These are phyloP conservation scores for Glomus cerebriforme DNA, from an alignment of 192 early-diverging fungal genomes.

Conservation along the genomic window DNA sequence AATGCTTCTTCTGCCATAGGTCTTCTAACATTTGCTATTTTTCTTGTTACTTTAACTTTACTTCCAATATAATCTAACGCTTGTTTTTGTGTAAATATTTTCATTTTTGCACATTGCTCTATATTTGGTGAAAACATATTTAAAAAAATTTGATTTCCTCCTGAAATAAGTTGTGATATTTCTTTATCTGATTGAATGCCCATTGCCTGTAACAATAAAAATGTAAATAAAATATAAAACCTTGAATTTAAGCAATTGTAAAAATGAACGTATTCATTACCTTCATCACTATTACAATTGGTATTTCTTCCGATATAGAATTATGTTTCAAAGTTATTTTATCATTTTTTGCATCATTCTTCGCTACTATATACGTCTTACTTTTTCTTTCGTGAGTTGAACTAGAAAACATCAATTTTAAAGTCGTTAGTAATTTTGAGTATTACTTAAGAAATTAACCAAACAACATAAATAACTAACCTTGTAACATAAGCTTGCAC, in stretches of 20 bases:
- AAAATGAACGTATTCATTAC: slow-evolving; percentile 31
- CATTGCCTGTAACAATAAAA: slow-evolving; percentile 64
- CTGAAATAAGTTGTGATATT: slow-evolving; percentile 90
- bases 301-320: slow-evolving; percentile 82
- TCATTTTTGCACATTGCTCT: slow-evolving; percentile 76
- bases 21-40: slow-evolving; percentile 38
- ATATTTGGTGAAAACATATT: slow-evolving; percentile 84
- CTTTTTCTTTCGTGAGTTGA: slow-evolving; percentile 93
- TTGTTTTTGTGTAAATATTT: slow-evolving; percentile 88
- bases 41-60: slow-evolving; percentile 69
- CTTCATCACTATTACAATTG: slow-evolving; percentile 86
- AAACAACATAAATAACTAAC: slow-evolving; percentile 34
- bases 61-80: slow-evolving; percentile 87
- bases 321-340: slow-evolving; percentile 90
- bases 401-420: slow-evolving; percentile 40
- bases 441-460: neutral
- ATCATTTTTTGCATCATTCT: slow-evolving; percentile 55
- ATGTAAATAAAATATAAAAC: neutral
- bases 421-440: neutral
- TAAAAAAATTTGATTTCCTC: slow-evolving; percentile 79
- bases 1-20: slow-evolving; percentile 79
- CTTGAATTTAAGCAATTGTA: neutral
- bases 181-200: slow-evolving; percentile 95
- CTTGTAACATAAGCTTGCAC: slow-evolving; percentile 85
- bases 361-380: slow-evolving; percentile 81